A percentile compares a stretch with the other conserved stretches of the same genome.
Evolutionary conservation across 2,329 filamentous ascomycete species (phyloP).

Genomic region (Neonectria ditissima): DNA sequence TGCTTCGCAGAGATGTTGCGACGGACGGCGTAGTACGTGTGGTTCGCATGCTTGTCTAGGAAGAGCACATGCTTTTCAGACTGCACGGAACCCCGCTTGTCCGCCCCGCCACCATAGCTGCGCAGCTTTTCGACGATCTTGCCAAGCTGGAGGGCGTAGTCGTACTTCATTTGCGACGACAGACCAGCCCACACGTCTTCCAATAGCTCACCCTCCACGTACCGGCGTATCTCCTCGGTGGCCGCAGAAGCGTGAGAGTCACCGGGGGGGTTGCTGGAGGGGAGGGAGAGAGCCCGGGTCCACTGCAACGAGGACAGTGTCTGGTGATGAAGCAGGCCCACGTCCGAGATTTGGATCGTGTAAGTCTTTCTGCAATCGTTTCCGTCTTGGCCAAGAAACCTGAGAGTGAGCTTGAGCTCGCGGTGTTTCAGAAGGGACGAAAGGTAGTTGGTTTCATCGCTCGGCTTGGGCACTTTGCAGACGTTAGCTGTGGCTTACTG

Average conservation of each 20-base stretch:
- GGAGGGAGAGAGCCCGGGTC: conserved; percentile 32
- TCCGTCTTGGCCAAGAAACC: not conserved
- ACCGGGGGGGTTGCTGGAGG: conserved; percentile 18
- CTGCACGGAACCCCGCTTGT: conserved; percentile 30
- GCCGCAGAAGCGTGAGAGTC: conserved; percentile 16
- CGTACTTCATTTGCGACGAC: conserved; percentile 36
- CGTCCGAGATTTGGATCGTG: conserved; percentile 36
- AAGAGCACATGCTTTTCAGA: conserved; percentile 41
- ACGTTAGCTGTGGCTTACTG: not conserved
- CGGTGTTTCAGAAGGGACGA: conserved; percentile 34
- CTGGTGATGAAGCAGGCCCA: conserved; percentile 36
- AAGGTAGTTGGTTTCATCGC: conserved; percentile 32
- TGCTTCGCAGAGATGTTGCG: conserved; percentile 25
- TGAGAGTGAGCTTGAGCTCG: conserved; percentile 27
- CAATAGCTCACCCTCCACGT: conserved; percentile 42
- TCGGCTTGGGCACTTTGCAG: conserved; percentile 32
- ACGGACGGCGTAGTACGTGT: conserved; percentile 47
- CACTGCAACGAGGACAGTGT: conserved; percentile 22
- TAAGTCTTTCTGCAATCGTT: conserved; percentile 6
- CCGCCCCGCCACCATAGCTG: conserved; percentile 5
- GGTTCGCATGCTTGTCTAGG: conserved; percentile 43
- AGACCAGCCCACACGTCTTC: conserved; percentile 46
- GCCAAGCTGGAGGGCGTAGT: conserved; percentile 44
- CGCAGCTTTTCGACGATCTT: conserved; percentile 43
- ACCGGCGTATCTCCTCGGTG: conserved; percentile 23